These are phyloP conservation scores for Coemansia sp. DNA, from an alignment of 192 early-diverging fungal species.

Conservation along the genomic window DNA sequence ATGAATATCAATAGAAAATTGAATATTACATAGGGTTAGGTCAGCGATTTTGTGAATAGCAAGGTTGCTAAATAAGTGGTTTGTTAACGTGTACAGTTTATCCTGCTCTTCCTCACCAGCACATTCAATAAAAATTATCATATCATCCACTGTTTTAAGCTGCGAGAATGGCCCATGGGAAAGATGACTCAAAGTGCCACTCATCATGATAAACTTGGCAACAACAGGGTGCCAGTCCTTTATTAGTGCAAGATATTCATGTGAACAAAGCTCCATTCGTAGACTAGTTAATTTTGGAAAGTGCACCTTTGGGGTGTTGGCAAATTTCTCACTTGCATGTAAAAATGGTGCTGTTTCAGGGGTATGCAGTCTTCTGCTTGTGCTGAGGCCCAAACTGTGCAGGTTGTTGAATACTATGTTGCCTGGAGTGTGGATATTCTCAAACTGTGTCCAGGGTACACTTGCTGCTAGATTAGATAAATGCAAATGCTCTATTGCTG, in stretches of 20 bases:
- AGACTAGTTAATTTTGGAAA: not conserved
- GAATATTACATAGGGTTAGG: not conserved
- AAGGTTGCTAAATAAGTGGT: not conserved
- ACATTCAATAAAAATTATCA: not conserved
- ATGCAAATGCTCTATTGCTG: not conserved
- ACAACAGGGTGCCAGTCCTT: not conserved
- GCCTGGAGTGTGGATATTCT: not conserved
- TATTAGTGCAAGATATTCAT: not conserved
- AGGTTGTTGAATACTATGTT: not conserved
- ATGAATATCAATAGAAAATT: not conserved
- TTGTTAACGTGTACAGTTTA: not conserved
- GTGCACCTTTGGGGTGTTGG: conserved; percentile 1
- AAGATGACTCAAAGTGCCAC: not conserved
- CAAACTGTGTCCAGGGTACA: not conserved
- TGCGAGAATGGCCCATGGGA: not conserved
- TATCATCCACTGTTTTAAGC: not conserved
- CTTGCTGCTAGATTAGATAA: not conserved
- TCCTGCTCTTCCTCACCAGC: not conserved
- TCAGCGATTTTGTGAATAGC: not conserved
- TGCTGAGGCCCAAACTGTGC: not conserved
- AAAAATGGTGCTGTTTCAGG: not conserved
- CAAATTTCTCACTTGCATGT: not conserved
- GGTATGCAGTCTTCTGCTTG: not conserved
- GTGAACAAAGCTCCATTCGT: not conserved
- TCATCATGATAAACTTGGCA: not conserved